Evolutionary conservation across 352 stramenopile species (phyloP).

Genomic region (Pythium aristosporum): DNA sequence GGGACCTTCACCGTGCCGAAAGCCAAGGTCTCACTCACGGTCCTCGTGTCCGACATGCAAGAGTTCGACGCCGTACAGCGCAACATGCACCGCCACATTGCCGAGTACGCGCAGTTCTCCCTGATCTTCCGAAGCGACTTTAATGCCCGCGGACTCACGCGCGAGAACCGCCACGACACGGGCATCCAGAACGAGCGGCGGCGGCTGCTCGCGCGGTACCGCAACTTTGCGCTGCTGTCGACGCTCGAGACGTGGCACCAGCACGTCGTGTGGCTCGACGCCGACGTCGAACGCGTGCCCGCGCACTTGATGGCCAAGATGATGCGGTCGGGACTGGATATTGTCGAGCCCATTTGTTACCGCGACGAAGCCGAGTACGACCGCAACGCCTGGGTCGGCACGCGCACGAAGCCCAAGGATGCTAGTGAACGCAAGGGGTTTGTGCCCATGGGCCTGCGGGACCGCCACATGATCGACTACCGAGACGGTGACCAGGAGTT

Average conservation of each 20-base stretch:
- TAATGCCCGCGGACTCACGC: slow-evolving; percentile 16
- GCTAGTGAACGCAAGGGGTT: neutral
- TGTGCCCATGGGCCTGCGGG: neutral
- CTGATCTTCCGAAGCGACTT: slow-evolving; percentile 42
- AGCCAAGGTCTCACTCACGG: slow-evolving; percentile 34
- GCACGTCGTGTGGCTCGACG: slow-evolving; percentile 44
- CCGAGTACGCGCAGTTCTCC: slow-evolving; percentile 25
- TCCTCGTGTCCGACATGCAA: slow-evolving; percentile 32
- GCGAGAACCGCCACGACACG: slow-evolving; percentile 31
- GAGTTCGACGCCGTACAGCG: slow-evolving; percentile 32
- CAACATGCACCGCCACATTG: slow-evolving; percentile 20
- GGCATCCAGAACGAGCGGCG: slow-evolving; percentile 29
- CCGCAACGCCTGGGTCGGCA: slow-evolving; percentile 29
- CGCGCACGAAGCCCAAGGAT: neutral
- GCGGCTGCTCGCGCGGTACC: slow-evolving; percentile 43
- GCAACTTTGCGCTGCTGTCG: slow-evolving; percentile 40
- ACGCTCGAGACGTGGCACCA: slow-evolving; percentile 42
- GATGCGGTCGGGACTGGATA: slow-evolving; percentile 25
- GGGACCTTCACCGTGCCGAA: slow-evolving; percentile 27
- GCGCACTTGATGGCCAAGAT: slow-evolving; percentile 33
- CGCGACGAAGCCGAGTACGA: slow-evolving; percentile 18
- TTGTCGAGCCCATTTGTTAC: slow-evolving; percentile 28
- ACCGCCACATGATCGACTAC: slow-evolving; percentile 16
- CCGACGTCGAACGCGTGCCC: slow-evolving; percentile 35
- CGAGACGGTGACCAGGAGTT: slow-evolving; percentile 10